Base-by-base conservation (phyloP, 1,284 basidiomycete species). In the Porogramme epimiltina region DNA sequence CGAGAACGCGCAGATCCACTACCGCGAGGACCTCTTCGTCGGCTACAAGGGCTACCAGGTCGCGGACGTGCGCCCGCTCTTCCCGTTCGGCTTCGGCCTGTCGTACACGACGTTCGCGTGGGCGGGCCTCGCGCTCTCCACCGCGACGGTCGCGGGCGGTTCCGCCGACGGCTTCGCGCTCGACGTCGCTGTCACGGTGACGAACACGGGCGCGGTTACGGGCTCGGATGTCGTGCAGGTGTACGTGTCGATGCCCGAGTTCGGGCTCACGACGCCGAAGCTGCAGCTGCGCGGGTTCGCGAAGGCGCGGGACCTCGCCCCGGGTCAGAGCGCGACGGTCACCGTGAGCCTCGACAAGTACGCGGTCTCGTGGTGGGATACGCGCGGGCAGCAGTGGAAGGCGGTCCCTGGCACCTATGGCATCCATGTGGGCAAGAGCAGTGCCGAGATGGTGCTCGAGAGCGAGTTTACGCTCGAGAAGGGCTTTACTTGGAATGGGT, bases 41-140 rank as follows among this genome's bases (percentile, higher is more conserved):
- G 87, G 88, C 38, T 91, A 91, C 68, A 89, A 87, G 67, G 75
- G 83, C 61, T 87, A 85, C 64, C 79, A 84, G 43, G 78, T 80
- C 47, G 75, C 75, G 51, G 73, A 65, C 45, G 75, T 89, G 45
- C 69, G 71, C 49, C 81, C 88, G 2, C 68, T 85, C 31, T 91
- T 86, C 71, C 76, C 83, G 20, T 91, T 91, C 63, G 89, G 89
- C 78, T 80, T 79, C 66, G 90, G 90, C 8, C 70, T 91, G 31
- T 89, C 85, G 3, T 92, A 91, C 70, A 87, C 88, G 5, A 77
- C 74, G 0, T 92, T 92, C 69, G 69, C 70, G 4, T 74, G 87
- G 46, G 76, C 76, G 0, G 68, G 77, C 47, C 67, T 88, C 16
- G 28, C 60, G 26, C 56, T 71, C 37, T 72, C 73, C 24, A 63